phyloP scores from a whole-genome alignment of 2,329 filamentous ascomycete genomes.

The Phialocephala subalpina region DNA sequence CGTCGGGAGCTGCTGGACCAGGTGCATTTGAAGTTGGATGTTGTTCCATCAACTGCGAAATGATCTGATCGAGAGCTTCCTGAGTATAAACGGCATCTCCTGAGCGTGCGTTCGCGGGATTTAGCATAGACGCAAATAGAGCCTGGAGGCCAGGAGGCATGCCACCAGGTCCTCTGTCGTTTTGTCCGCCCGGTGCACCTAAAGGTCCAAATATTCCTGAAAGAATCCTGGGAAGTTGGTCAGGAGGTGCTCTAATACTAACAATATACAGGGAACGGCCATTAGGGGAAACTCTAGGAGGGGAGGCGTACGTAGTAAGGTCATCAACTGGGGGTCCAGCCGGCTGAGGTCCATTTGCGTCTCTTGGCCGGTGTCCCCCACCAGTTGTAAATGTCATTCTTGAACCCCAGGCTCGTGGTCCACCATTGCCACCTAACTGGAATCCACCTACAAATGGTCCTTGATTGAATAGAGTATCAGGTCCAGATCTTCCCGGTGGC shows the following conservation, averaged over 20 bases:
- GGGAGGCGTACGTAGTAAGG: constrained; percentile 53
- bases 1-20: constrained; percentile 78
- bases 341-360: constrained; percentile 54
- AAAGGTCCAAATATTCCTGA: constrained; percentile 39
- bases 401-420: constrained; percentile 36
- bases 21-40: constrained; percentile 79
- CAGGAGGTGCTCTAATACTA: constrained; percentile 38
- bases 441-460: constrained; percentile 24
- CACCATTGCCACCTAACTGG: constrained; percentile 30
- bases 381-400: constrained; percentile 44
- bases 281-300: constrained; percentile 31
- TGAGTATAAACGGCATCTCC: constrained; percentile 92
- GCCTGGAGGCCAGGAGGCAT: constrained; percentile 55
- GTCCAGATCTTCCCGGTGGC: constrained; percentile 41
- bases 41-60: constrained; percentile 88
- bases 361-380: constrained; percentile 51
- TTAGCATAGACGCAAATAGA: constrained; percentile 60
- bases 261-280: constrained; percentile 33
- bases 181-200: constrained; percentile 31
- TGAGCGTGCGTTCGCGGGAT: constrained; percentile 59
- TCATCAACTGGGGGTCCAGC: constrained; percentile 54
- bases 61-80: constrained; percentile 88
- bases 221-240: constrained; percentile 40
- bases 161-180: constrained; percentile 38
- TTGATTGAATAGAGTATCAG: constrained; percentile 39